phyloP scores from a whole-genome alignment of 495 filamentous ascomycete species.

The Penicillium desertorum region DNA sequence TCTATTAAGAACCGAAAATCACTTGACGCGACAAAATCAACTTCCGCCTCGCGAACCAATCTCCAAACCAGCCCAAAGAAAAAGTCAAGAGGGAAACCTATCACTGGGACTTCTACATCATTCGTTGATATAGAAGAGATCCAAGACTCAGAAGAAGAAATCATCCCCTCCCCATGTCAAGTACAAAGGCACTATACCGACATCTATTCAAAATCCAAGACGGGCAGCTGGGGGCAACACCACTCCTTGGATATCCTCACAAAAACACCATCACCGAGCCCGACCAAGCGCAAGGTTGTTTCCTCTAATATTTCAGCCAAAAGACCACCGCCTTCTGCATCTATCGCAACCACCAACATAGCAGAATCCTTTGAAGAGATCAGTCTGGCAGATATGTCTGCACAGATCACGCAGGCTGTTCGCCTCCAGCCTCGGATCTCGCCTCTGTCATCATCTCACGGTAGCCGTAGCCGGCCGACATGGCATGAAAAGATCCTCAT shows the following conservation, averaged over 20 bases:
- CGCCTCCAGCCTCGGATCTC: slow-evolving; percentile 50
- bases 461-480: slow-evolving; percentile 41
- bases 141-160: slow-evolving; percentile 61
- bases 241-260: slow-evolving; percentile 19
- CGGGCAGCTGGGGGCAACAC: slow-evolving; percentile 1
- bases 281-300: slow-evolving; percentile 16
- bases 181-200: slow-evolving; percentile 27
- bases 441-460: slow-evolving; percentile 4
- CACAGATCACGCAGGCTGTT: slow-evolving; percentile 67
- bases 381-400: slow-evolving; percentile 48
- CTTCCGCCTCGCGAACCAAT: not conserved
- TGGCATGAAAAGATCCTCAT: slow-evolving; percentile 93
- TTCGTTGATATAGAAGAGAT: slow-evolving; percentile 57
- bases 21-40: not conserved
- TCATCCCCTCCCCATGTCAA: slow-evolving; percentile 36
- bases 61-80: slow-evolving; percentile 1
- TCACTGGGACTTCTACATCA: slow-evolving; percentile 11
- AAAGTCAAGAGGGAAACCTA: not conserved
- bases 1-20: not conserved
- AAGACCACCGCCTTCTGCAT: slow-evolving; percentile 1
- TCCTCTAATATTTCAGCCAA: slow-evolving; percentile 13
- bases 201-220: slow-evolving; percentile 2
- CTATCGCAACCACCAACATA: slow-evolving; percentile 5
- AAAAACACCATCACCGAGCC: slow-evolving; percentile 10
- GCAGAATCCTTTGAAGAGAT: slow-evolving; percentile 3